phyloP scores from a whole-genome alignment of 2,329 filamentous ascomycete genomes.

The Colletotrichum theobromicola region DNA sequence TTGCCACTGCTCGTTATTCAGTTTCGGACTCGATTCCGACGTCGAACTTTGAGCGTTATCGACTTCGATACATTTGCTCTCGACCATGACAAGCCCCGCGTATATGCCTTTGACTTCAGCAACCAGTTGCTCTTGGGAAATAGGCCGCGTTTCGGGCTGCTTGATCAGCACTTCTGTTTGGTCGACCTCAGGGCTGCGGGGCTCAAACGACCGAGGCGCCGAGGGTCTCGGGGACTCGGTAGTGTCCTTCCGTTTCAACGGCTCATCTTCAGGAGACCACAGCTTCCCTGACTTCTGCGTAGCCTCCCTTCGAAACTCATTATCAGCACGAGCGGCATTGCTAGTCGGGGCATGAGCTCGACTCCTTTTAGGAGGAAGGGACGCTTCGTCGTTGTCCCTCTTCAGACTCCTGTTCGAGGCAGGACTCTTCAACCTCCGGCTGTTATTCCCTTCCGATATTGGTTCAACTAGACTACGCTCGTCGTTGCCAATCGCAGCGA shows the following conservation, averaged over 20 bases:
- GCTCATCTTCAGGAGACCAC: background rate
- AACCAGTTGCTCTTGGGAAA: conserved; percentile 79
- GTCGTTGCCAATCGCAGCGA: background rate
- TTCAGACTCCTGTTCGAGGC: background rate
- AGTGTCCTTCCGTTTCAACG: fast-evolving
- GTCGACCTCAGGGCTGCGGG: fast-evolving
- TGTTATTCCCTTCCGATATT: fast-evolving
- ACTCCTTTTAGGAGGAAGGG: background rate
- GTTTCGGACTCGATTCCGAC: conserved; percentile 40
- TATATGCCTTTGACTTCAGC: conserved; percentile 87
- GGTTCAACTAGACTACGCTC: fast-evolving
- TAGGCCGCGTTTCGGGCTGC: conserved; percentile 70
- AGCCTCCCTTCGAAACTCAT: background rate
- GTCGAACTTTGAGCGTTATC: conserved; percentile 65
- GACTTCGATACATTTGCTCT: conserved; percentile 85
- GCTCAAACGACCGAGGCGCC: fast-evolving
- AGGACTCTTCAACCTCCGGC: background rate
- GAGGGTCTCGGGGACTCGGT: fast-evolving
- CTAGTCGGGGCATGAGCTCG: background rate
- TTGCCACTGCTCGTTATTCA: conserved; percentile 79
- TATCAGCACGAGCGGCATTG: fast-evolving
- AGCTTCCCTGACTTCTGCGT: background rate
- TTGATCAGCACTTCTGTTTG: conserved; percentile 10
- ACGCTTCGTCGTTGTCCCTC: fast-evolving
- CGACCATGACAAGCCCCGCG: conserved; percentile 82